Evolutionary conservation across 2,329 filamentous ascomycete species (phyloP), one percentile per base, ranked within the genome.

Genomic region (Shiraia bambusicola): DNA sequence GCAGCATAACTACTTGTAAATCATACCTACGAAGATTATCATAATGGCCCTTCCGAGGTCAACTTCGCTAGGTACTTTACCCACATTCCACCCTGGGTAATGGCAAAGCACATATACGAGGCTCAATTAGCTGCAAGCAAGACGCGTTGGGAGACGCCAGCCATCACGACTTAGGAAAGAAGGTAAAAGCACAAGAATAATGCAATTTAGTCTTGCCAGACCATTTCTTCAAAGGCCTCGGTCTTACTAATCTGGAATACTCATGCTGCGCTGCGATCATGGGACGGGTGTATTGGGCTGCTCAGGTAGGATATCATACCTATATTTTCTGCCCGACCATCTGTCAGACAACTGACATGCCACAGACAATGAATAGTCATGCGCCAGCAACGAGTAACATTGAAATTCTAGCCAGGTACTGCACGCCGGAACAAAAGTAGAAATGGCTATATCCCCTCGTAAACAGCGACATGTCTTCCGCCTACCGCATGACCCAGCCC

Each of bases 341-440:
- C 19, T 15, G 16, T 11, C 19, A 26, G 10, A 25, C 17, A 42
- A 31, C 42, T 43, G 24, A 40, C 12, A 24, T 15, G 3, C 19
- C 2, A 4, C 37, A 72, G 70, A 72, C 70, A 0, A 71, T 71
- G 67, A 72, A 72, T 49, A 72, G 70, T 47, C 68, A 70, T 38
- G 75, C 75, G 2, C 75, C 73, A 13, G 73, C 76, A 28, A 76
- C 74, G 6, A 75, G 75, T 22, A 78, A 77, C 56, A 77, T 78
- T 58, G 75, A 78, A 52, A 70, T 78, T 8, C 67, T 77, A 22
- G 74, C 74, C 27, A 76, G 77, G 58, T 78, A 76, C 64, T 75
- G 75, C 56, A 76, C 68, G 11, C 61, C 71, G 1, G 71, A 69
- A 38, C 75, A 77, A 48, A 77, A 77, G 66, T 65, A 72, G 54